These are phyloP conservation scores for Irineochytrium annulatum DNA, from an alignment of 192 early-diverging fungal genomes.

Conservation along the genomic window DNA sequence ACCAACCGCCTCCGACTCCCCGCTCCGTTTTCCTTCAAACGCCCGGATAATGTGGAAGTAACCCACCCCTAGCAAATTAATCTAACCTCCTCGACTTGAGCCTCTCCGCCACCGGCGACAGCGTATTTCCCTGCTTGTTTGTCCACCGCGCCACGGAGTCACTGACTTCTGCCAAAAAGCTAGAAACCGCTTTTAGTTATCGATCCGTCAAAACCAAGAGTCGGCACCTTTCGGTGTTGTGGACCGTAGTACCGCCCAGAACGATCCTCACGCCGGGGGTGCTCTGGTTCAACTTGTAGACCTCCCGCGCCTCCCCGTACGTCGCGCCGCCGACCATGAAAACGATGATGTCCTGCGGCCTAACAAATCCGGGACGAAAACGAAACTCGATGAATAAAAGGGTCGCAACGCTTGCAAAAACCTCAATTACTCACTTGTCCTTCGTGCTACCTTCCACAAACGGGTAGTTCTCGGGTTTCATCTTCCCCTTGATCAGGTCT, in stretches of 20 bases:
- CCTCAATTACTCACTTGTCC: slow-evolving; percentile 42
- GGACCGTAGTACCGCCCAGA: slow-evolving; percentile 89
- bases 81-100: neutral
- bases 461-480: slow-evolving; percentile 74
- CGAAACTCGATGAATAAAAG: slow-evolving; percentile 5
- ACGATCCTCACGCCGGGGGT: slow-evolving; percentile 76
- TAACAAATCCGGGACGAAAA: slow-evolving; percentile 1
- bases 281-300: slow-evolving; percentile 76
- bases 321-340: slow-evolving; percentile 97
- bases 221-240: slow-evolving; percentile 68
- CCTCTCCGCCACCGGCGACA: neutral
- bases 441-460: slow-evolving; percentile 63
- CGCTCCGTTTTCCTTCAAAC: too few species aligned
- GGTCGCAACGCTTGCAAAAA: neutral
- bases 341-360: slow-evolving; percentile 92
- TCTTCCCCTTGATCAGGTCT: slow-evolving; percentile 70
- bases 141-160: slow-evolving; percentile 38
- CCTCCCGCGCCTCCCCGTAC: slow-evolving; percentile 84
- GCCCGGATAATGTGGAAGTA: too few species aligned
- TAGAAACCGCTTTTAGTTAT: slow-evolving; percentile 12
- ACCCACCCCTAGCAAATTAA: too few species aligned
- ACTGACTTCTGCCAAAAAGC: slow-evolving; percentile 38
- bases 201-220: neutral
- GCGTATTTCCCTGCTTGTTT: neutral
- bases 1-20: too few species aligned